Base-by-base conservation (phyloP, 768 basidiomycete species). In the Crucibulum laeve region DNA sequence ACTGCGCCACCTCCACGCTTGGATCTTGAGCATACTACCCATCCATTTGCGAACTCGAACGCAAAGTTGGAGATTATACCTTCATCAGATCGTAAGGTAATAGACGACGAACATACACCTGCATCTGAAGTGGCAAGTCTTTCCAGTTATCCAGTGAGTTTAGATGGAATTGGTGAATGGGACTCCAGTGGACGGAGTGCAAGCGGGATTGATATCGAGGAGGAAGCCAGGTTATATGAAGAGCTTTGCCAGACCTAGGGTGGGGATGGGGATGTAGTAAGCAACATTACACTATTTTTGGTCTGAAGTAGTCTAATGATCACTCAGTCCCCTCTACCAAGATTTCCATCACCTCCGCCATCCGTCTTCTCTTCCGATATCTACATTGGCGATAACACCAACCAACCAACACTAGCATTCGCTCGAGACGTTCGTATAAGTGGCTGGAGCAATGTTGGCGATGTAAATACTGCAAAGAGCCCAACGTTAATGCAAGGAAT, bases 401-500 rank as follows among this genome's bases (percentile, higher is more conserved):
- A 78, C 0, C 17, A 39, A 13, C 45, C 50, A 2, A 8, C 54
- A 0, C 44, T 35, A 0, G 68, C 74, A 1, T 87, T 88, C 52
- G 77, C 86, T 3, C 72, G 77, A 40, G 76, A 80, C 54, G 84
- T 87, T 3, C 67, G 68, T 38, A 81, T 87, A 15, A 67, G 67
- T 7, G 86, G 84, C 0, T 87, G 85, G 85, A 82, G 79, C 14
- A 79, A 71, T 48, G 85, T 88, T 5, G 84, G 84, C 1, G 85
- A 86, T 51, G 71, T 46, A n/a, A 32, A 44, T 30, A 44, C 48
- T 14, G 44, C 44, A 25, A 36, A 30, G 15, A 47, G 48, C 13
- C 50, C 47, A 8, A 46, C 41, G n/a, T 14, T 47, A 25, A 36
- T 44, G 35, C 45, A 50, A n/a, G n/a, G n/a, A n/a, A 7, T 7